A percentile compares a stretch with the other conserved stretches of the same genome.
Conservation (phyloP, 306 rosid genomes). For the Lathyrus tuberosus region DNA sequence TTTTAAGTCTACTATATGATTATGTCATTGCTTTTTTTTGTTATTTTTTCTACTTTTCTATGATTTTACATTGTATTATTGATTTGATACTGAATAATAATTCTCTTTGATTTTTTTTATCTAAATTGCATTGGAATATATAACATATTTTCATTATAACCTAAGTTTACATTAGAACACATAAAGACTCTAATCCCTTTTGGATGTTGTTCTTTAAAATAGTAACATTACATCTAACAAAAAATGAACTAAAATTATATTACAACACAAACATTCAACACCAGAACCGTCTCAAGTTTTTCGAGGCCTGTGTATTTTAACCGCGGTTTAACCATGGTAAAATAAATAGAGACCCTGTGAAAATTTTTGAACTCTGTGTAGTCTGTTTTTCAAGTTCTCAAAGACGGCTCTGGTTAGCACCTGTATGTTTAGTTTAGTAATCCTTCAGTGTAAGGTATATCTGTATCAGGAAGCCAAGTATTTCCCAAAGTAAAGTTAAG, state of each 20-base stretch:
- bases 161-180: slow-evolving; percentile 22
- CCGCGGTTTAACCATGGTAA: too few species aligned
- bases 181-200: slow-evolving; percentile 23
- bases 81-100: slow-evolving; percentile 19
- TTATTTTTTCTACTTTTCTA: neutral
- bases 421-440: slow-evolving; percentile 41
- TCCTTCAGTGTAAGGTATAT: slow-evolving; percentile 65
- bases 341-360: too few species aligned
- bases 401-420: neutral
- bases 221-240: slow-evolving; percentile 20
- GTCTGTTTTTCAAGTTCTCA: too few species aligned
- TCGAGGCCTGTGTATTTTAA: too few species aligned
- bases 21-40: neutral
- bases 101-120: slow-evolving; percentile 2
- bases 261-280: neutral
- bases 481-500: slow-evolving; percentile 61
- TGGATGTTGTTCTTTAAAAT: neutral
- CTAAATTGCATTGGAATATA: neutral
- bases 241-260: slow-evolving; percentile 23
- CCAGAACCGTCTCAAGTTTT: too few species aligned
- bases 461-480: slow-evolving; percentile 75
- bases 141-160: slow-evolving; percentile 14
- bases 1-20: slow-evolving; percentile 48
- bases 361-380: too few species aligned
- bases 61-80: slow-evolving; percentile 24